phyloP scores from a whole-genome alignment of 345 rosid species.

The Atalantia buxifolia region DNA sequence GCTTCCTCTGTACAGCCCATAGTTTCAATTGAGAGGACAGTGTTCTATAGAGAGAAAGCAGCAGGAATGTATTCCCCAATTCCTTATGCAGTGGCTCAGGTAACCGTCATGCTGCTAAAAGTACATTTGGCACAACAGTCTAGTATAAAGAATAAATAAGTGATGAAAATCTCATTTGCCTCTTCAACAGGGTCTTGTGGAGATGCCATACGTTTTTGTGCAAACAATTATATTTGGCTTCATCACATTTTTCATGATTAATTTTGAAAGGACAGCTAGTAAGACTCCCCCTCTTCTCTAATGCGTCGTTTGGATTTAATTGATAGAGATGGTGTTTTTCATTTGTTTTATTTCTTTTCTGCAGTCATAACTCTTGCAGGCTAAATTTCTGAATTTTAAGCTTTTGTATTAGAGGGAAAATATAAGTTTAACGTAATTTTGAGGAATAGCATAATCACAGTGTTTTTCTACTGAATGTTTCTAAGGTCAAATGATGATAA shows the following conservation, averaged over 20 bases:
- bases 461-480: too few species aligned
- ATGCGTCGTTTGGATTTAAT: background rate
- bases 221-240: conserved; percentile 70
- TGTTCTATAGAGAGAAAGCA: conserved; percentile 88
- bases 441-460: too few species aligned
- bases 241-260: conserved; percentile 83
- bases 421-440: too few species aligned
- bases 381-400: too few species aligned
- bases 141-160: background rate
- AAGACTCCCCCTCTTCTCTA: conserved; percentile 27
- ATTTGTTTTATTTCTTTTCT: background rate
- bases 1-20: conserved; percentile 90
- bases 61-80: conserved; percentile 85
- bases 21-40: conserved; percentile 82
- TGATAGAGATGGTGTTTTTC: background rate
- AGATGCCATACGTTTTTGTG: conserved; percentile 68
- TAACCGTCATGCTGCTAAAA: conserved; percentile 10
- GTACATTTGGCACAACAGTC: background rate
- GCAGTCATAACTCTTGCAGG: too few species aligned
- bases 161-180: background rate
- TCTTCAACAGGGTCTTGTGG: conserved; percentile 68
- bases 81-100: conserved; percentile 82
- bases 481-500: too few species aligned
- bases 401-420: too few species aligned
- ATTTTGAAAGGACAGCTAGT: conserved; percentile 72